Base-by-base conservation (phyloP, 1,284 basidiomycete genomes). In the Ceratobasidium theobromae region DNA sequence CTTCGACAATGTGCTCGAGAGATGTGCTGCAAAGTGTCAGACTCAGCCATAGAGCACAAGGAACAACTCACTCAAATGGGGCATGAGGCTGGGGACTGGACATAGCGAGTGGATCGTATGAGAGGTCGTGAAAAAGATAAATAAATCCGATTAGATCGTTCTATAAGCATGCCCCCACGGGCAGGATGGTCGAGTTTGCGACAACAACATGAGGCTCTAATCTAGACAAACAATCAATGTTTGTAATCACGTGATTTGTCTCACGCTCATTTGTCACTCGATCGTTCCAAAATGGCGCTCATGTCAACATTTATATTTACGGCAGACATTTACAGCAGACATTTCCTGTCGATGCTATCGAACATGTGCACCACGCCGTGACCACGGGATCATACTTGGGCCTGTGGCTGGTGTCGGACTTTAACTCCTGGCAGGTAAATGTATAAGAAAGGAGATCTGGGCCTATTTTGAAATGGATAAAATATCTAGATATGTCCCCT, bases 121-220 rank as follows among this genome's bases (percentile, higher is more conserved):
- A 25, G 11, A 8, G 27, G 41, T 57, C 40, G 41, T 57, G 21
- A 4, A 57, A 4, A 46, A 18, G 43, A 46, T 57, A 57, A 57
- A 57, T 57, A 45, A 46, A 27, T 46, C 27, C 21, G 41, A n/a
- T 43, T 38, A 43, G 38, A 41, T 43, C 4, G 6, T 55, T 55
- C 12, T 27, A 46, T 40, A 45, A 35, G 52, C 3, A 30, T 18
- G 52, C 52, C 52, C 52, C 35, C 35, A 6, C 6, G 8, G 16
- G 21, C 12, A 33, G 12, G 28, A 18, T 45, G 41, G 38, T 55
- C 18, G 14, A 33, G 12, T 21, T 9, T 4, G 40, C n/a, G 18
- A 32, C 40, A 27, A n/a, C n/a, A 57, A 57, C 54, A 57, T 43
- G 54, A 57, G 54, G 54, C 54, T 40, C 27, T 46, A 57, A 32